Conservation (phyloP, 108 stramenopile genomes). For the Hondaea fermentalgiana region DNA sequence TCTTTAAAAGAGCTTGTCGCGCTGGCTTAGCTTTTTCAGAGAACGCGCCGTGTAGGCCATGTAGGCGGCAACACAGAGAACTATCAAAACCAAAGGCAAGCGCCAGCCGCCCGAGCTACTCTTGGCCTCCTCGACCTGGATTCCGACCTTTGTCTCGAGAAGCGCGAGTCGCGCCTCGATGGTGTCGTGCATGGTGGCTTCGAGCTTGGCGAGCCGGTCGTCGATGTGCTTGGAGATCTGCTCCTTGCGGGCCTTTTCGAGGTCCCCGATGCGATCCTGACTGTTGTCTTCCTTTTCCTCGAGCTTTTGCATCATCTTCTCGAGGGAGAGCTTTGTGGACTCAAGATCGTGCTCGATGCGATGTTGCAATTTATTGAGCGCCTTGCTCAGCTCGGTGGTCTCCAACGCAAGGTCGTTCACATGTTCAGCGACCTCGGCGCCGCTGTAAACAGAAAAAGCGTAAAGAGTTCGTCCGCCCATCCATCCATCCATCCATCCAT, state of each 20-base stretch:
- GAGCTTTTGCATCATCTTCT: slow-evolving; percentile 29
- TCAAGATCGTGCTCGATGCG: slow-evolving; percentile 33
- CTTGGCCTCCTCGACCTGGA: neutral
- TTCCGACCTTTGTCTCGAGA: neutral
- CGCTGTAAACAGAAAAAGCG: neutral
- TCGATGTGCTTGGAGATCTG: neutral
- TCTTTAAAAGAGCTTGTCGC: neutral
- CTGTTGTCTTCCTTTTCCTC: slow-evolving; percentile 20
- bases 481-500: no score
- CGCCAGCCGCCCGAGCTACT: neutral
- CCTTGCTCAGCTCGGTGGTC: neutral
- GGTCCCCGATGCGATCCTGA: slow-evolving; percentile 17
- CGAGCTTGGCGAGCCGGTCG: neutral
- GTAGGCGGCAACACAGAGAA: neutral
- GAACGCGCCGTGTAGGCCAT: slow-evolving; percentile 13
- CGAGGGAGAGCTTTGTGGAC: slow-evolving; percentile 3
- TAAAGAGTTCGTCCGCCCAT: no score
- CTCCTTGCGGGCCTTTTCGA: neutral
- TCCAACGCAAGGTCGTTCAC: neutral
- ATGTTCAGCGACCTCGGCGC: neutral
- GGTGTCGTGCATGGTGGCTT: neutral
- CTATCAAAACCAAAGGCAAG: neutral
- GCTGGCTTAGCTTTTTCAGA: neutral
- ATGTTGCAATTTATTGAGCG: neutral
- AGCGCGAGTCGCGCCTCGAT: neutral